Conservation (phyloP, 2,329 filamentous ascomycete species). For the Cladosporium sp. region DNA sequence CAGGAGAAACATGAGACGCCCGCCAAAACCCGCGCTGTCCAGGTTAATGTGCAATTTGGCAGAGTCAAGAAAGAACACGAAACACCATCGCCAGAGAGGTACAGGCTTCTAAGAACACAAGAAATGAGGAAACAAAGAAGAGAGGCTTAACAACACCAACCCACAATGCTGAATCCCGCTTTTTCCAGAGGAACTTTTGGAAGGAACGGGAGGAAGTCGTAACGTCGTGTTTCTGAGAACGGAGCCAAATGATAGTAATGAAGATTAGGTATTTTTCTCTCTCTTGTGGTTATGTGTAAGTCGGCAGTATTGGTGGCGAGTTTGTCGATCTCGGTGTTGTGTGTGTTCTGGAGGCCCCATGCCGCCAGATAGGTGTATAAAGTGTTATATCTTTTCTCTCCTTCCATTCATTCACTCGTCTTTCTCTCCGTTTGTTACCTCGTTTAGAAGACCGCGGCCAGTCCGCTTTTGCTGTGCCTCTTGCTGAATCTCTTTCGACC, state of each 20-base stretch:
- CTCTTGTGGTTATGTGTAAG: background rate
- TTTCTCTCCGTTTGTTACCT: too few species aligned
- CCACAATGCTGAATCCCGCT: too few species aligned
- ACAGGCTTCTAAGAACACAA: too few species aligned
- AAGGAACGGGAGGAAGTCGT: background rate
- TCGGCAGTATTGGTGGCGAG: background rate
- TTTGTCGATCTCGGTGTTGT: background rate
- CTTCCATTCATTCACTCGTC: too few species aligned
- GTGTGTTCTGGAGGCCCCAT: background rate
- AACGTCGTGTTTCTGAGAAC: background rate
- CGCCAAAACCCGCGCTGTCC: too few species aligned
- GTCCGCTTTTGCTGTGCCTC: slow-evolving; percentile 88
- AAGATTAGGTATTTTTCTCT: slow-evolving; percentile 2
- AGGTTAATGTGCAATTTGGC: too few species aligned
- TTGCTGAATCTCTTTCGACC: slow-evolving; percentile 74
- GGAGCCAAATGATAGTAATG: slow-evolving; percentile 9
- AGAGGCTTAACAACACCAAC: too few species aligned
- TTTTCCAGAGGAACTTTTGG: too few species aligned
- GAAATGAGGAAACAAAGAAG: too few species aligned
- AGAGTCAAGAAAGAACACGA: too few species aligned
- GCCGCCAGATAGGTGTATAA: background rate
- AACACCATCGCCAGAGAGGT: too few species aligned
- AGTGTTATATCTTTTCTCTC: background rate
- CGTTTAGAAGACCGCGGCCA: slow-evolving; percentile 76
- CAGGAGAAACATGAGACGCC: too few species aligned